phyloP scores from a whole-genome alignment of 345 rosid genomes.

The Syzygium jambos region DNA sequence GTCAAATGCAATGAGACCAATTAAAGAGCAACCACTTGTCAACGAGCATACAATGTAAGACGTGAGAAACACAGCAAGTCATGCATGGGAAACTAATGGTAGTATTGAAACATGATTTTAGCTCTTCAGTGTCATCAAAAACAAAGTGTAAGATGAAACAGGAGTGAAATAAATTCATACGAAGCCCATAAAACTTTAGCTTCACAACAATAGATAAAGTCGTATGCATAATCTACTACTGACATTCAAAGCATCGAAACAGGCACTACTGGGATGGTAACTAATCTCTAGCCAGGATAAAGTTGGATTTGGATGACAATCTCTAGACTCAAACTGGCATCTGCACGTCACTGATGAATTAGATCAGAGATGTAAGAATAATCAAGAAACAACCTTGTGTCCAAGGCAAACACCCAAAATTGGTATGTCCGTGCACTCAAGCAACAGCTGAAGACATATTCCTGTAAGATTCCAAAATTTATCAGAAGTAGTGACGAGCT shows the following conservation, averaged over 20 bases:
- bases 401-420: slow-evolving; percentile 93
- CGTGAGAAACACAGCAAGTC: not conserved
- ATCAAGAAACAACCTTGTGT: slow-evolving; percentile 58
- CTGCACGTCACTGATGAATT: too few relatives aligned
- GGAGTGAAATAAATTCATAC: not conserved
- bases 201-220: not conserved
- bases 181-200: not conserved
- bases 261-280: not conserved
- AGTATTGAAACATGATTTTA: not conserved
- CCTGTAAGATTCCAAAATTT: slow-evolving; percentile 41
- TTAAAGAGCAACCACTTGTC: not conserved
- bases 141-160: not conserved
- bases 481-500: not conserved
- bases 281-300: not conserved
- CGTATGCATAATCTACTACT: not conserved
- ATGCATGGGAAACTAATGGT: not conserved
- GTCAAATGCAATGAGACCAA: not conserved
- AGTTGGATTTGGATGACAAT: not conserved
- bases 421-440: slow-evolving; percentile 78
- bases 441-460: slow-evolving; percentile 75
- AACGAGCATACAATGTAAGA: not conserved
- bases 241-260: not conserved
- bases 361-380: not conserved
- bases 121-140: not conserved
- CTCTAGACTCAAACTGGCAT: too few relatives aligned